Conservation (phyloP, 495 filamentous ascomycete genomes). For the Pseudevernia furfuracea region DNA sequence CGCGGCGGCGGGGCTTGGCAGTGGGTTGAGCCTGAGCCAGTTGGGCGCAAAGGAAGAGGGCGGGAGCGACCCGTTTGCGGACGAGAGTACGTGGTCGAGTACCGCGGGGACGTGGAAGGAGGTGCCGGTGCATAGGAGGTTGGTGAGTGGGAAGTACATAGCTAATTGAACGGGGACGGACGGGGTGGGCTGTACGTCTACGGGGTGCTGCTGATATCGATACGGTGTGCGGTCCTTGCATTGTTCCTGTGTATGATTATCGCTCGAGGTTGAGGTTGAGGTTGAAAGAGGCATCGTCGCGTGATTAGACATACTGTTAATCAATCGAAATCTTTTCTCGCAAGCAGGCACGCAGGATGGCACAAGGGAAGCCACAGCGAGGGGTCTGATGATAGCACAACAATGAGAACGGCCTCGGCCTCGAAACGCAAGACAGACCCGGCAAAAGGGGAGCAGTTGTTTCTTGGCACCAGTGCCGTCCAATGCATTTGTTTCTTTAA, state of each 20-base stretch:
- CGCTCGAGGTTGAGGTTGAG: not conserved
- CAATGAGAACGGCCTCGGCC: too few relatives aligned
- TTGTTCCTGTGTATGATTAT: not conserved
- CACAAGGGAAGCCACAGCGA: too few relatives aligned
- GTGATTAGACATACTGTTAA: not conserved
- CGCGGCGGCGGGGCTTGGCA: constrained; percentile 42
- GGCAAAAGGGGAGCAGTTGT: too few relatives aligned
- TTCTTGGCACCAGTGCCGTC: constrained; percentile 24
- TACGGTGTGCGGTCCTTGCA: not conserved
- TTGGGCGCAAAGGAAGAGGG: constrained; percentile 31
- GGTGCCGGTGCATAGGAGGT: constrained; percentile 60
- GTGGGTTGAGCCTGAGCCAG: constrained; percentile 55
- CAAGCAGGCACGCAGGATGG: too few relatives aligned
- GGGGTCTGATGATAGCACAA: too few relatives aligned
- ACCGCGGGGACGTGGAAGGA: constrained; percentile 58
- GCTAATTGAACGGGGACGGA: constrained; percentile 27
- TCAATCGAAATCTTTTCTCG: too few relatives aligned
- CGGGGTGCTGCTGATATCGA: not conserved
- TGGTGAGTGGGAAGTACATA: constrained; percentile 74
- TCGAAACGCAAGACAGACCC: too few relatives aligned
- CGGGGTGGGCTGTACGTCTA: not conserved
- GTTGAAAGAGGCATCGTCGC: not conserved
- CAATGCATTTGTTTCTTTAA: constrained; percentile 10
- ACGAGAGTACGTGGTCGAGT: constrained; percentile 42
- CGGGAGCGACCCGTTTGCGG: constrained; percentile 60